Base-by-base conservation (phyloP, 2,329 filamentous ascomycete genomes). In the Pseudogymnoascus sp. region DNA sequence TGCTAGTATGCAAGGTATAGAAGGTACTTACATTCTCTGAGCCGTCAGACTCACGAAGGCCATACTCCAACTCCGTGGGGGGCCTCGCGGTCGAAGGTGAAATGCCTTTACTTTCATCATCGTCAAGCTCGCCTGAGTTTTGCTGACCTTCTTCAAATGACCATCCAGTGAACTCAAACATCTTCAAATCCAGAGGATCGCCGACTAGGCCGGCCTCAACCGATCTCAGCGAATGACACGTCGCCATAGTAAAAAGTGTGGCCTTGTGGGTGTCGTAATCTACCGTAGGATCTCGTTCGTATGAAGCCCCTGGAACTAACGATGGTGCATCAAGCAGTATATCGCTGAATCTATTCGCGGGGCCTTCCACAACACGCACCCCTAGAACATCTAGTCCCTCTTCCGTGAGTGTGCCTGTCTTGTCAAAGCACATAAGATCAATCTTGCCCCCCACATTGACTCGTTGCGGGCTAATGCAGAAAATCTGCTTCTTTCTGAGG, bases 91-190 rank as follows among this genome's bases (percentile, higher is more conserved):
- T 86, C 1, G 95, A 93, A n/a, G 93, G 95, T 0, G 89, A 88
- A 38, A 97, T 81, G 6, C 88, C 87, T 3, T 83, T 80, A 69
- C 88, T 88, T 63, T 93, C 89, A 55, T 93, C 90, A 18, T 91
- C 88, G 59, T 89, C 86, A 43, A 81, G 81, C 61, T 84, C 84
- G 28, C 81, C 83, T 23, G 81, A 76, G 61, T 82, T 82, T 68
- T 93, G 87, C 52, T 87, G 87, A 1, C 92, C 91, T 78, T 99
- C 95, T 73, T 96, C 90, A 69, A 91, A 99, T 3, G 85, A 84
- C 95, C 95, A 99, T 5, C 84, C 83, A 0, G 95, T 97, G 69
- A 96, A 99, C 67, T 96, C 88, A 72, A 99, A 99, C 95, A 99
- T 99, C 73, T 97, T 97, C 63, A 97, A 81, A 73, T 99, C 95